Base-by-base conservation (phyloP, 345 rosid genomes). In the Fremontodendron californicum region DNA sequence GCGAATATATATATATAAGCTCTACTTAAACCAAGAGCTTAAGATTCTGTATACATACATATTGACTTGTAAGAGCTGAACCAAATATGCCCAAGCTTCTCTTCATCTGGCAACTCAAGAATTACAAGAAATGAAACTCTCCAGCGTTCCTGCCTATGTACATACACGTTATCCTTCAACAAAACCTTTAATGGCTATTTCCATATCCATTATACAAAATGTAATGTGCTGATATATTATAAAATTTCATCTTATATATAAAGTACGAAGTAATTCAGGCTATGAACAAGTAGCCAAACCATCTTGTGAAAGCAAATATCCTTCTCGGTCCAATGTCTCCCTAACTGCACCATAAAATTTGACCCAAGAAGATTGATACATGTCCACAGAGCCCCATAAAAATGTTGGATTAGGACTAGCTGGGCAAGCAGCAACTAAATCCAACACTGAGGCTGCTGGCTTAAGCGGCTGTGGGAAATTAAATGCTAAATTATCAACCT, bases 381-480 rank as follows among this genome's bases (percentile, higher is more conserved):
- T 62, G 54, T 91, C 97, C 18, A 76, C 88, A 6, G 88, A 78
- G 4, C 83, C 90, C 88, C 89, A 91, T 82, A 91, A 79, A 81
- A 89, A 94, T 16, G 94, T 91, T 0, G 98, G 97, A 73, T 91
- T 94, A 19, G 97, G 97, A 71, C 89, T 93, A 33, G 94, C 96
- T 0, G 97, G 98, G 88, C 92, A 77, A 1, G 94, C 92, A 9
- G 91, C 73, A 73, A 92, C 95, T 90, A 94, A 82, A 83, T 94
- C 97, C 81, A 93, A 84, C 35, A 94, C 94, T 1, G 94, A 90
- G 45, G 87, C 86, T 3, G 94, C 93, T 1, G 92, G 94, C 80
- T 89, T 90, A 27, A 89, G 92, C 43, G 81, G 68, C 69, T 74
- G 92, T 21, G 98, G 98, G 86, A 94, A 92, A 81, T 91, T 94